Conservation (phyloP, 2,329 filamentous ascomycete species). For the Alternaria atra region DNA sequence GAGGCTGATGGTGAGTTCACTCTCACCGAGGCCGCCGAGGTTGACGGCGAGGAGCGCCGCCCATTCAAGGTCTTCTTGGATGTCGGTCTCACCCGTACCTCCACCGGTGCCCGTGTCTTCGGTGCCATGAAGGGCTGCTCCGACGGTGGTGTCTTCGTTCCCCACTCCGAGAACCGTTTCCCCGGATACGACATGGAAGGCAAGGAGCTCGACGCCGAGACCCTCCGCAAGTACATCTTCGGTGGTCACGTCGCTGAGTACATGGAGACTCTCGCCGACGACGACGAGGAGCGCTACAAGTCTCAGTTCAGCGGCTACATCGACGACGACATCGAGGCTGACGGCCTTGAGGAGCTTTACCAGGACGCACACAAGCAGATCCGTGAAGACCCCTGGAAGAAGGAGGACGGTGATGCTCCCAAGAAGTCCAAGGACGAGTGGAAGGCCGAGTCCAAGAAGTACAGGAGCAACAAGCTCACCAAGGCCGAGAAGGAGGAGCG, state of each 20-base stretch:
- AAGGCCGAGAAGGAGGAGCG: constrained; percentile 83
- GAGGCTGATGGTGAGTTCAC: constrained; percentile 96
- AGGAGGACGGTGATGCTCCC: constrained; percentile 74
- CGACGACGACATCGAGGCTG: constrained; percentile 94
- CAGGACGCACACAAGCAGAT: constrained; percentile 93
- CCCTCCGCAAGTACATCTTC: constrained; percentile 99
- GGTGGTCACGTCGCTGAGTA: constrained; percentile 99
- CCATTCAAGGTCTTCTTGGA: constrained; percentile 99
- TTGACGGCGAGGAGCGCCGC: constrained; percentile 86
- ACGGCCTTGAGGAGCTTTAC: constrained; percentile 97
- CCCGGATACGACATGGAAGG: constrained; percentile 96
- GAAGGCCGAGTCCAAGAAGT: constrained; percentile 96
- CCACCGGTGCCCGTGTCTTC: constrained; percentile 98
- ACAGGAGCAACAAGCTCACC: constrained; percentile 77
- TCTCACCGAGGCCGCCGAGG: constrained; percentile 93
- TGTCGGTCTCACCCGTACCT: constrained; percentile 95
- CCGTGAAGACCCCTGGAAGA: constrained; percentile 98
- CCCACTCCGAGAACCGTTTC: constrained; percentile 99
- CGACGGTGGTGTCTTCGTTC: constrained; percentile 94
- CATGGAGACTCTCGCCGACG: constrained; percentile 99
- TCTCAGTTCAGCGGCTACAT: constrained; percentile 98
- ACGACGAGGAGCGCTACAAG: constrained; percentile 99
- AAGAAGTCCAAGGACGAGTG: constrained; percentile 98
- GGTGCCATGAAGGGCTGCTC: constrained; percentile 99
- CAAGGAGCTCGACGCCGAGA: constrained; percentile 98